Base-by-base conservation (phyloP, 345 rosid species). In the Ricinus communis region DNA sequence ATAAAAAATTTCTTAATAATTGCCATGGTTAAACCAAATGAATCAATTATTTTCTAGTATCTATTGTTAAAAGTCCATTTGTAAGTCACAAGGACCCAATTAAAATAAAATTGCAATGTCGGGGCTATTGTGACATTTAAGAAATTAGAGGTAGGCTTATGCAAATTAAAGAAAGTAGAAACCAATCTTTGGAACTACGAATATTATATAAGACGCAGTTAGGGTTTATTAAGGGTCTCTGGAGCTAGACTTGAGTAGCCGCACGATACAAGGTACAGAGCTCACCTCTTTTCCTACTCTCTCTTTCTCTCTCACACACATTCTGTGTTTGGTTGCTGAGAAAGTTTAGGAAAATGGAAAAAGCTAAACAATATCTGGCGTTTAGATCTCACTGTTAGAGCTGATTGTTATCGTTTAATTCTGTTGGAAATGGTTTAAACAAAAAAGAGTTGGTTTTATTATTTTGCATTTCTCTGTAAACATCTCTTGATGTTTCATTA, bases 241-340 rank as follows among this genome's bases (percentile, higher is more conserved):
- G 28, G 8, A 41, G 79, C 21, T n/a, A 57, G 50, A 38, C 47
- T 12, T 19, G 66, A 22, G 54, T 46, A 10, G 81, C 81, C 69
- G 84, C 79, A 50, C 65, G 18, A 54, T 76, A 49, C 64, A 15
- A 54, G 78, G 66, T 14, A 13, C 36, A 40, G 41, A 70, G 59
- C 71, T 63, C 15, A 0, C 27, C 49, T 24, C 22, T 56, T 21
- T n/a, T 33, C 0, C 5, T n/a, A n/a, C n/a, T 18, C 5, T 45
- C 45, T n/a, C 12, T 54, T 41, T 24, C 5, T 11, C 7, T 52
- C 56, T 52, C 24, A 1, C 56, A n/a, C 24, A 1, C 56, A n/a
- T n/a, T 21, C 2, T 50, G 24, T 69, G 66, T 15, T 65, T 74
- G 71, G 62, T 54, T 70, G 5, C 25, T 11, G 59, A 18, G 66